phyloP scores from a whole-genome alignment of 805 yeast species.

The Blastobotrys attinorum region DNA sequence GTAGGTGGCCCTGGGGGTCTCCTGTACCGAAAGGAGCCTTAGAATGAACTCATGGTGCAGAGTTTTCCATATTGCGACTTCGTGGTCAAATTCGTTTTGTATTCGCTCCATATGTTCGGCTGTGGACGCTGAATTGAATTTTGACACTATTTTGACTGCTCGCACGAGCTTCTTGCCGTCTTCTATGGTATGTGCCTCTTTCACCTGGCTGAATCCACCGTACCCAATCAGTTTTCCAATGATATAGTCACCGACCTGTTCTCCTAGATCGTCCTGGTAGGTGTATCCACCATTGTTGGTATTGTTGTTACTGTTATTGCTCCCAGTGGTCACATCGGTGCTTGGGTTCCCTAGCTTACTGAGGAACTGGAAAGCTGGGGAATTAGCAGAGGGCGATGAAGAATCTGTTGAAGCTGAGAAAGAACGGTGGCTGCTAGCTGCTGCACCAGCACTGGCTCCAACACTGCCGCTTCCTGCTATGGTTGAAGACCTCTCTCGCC shows the following conservation, averaged over 20 bases:
- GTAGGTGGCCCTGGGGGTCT: conserved; percentile 55
- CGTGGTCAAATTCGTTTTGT: conserved; percentile 55
- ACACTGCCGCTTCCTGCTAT: conserved; percentile 8
- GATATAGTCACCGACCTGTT: conserved; percentile 48
- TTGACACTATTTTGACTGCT: conserved; percentile 56
- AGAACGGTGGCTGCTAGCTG: too few species aligned
- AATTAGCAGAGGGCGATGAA: conserved; percentile 7
- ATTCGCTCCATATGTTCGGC: conserved; percentile 37
- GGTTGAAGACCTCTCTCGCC: conserved; percentile 14
- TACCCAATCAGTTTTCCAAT: conserved; percentile 73
- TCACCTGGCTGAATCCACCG: conserved; percentile 85
- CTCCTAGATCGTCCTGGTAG: conserved; percentile 36
- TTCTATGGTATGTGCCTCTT: conserved; percentile 47
- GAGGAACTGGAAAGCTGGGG: conserved; percentile 19
- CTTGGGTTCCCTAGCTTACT: conserved; percentile 12
- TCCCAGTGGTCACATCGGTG: conserved; percentile 8
- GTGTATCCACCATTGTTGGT: conserved; percentile 5
- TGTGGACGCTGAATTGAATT: conserved; percentile 29
- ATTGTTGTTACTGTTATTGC: neutral
- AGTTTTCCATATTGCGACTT: conserved; percentile 66
- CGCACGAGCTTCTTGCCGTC: conserved; percentile 19
- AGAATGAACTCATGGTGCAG: conserved; percentile 59
- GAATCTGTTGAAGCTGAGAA: conserved; percentile 12
- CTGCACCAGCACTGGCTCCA: neutral
- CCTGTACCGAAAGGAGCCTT: conserved; percentile 51